Percentiles rank a stretch among this genome's conserved stretches.
These are phyloP conservation scores for Chimonanthus salicifolius DNA, from an alignment of 164 flowering plant genomes.

Conservation along the genomic window DNA sequence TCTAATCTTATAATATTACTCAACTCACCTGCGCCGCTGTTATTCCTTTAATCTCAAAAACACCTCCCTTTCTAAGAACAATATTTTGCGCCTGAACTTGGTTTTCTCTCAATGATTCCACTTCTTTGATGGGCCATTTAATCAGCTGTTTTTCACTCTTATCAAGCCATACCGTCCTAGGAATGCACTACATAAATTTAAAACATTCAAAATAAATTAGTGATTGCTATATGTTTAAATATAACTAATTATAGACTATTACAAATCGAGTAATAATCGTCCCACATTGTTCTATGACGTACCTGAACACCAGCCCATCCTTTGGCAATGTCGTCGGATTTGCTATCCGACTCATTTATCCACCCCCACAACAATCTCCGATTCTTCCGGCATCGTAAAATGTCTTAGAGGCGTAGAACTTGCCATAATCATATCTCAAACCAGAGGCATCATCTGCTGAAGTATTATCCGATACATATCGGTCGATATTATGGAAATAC, in stretches of 20 bases:
- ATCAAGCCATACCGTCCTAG: constrained; percentile 47
- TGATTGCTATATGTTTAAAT: not conserved
- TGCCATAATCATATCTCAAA: constrained; percentile 56
- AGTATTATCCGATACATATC: constrained; percentile 22
- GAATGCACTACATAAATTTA: constrained; percentile 32
- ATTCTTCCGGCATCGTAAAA: constrained; percentile 40
- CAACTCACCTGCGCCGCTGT: constrained; percentile 35
- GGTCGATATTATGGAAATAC: constrained; percentile 24
- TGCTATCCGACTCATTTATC: constrained; percentile 27
- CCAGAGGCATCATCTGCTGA: constrained; percentile 19
- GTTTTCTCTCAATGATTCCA: constrained; percentile 28
- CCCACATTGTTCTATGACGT: not conserved
- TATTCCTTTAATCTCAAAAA: constrained; percentile 26
- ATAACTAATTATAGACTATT: not conserved
- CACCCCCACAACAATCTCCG: constrained; percentile 53
- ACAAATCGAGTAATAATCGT: not conserved
- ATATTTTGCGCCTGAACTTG: not conserved
- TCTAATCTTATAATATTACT: no score
- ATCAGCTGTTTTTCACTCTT: constrained; percentile 37
- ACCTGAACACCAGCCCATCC: constrained; percentile 35
- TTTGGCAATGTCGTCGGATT: constrained; percentile 7
- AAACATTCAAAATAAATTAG: not conserved
- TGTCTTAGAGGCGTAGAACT: constrained; percentile 55
- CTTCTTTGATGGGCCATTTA: constrained; percentile 54
- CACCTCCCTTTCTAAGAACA: constrained; percentile 18